These are phyloP conservation scores for Boletales sp. DNA, from an alignment of 768 basidiomycete genomes.

Conservation along the genomic window DNA sequence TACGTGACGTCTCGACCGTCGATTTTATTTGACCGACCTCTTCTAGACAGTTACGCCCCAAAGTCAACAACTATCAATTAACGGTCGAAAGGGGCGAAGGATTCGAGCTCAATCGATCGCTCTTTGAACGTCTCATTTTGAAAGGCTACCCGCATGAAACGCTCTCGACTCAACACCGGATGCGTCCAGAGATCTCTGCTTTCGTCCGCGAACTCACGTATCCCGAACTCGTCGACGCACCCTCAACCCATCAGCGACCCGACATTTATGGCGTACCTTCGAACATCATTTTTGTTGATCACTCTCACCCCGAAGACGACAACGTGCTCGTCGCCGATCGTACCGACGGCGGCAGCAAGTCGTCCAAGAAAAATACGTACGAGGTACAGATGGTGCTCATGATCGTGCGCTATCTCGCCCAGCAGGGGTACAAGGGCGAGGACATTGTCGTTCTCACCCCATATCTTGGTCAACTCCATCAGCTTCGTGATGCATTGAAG, in stretches of 20 bases:
- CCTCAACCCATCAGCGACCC: slow-evolving; percentile 43
- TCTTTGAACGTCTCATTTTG: slow-evolving; percentile 65
- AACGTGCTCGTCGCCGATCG: slow-evolving; percentile 37
- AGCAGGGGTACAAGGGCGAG: slow-evolving; percentile 63
- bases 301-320: slow-evolving; percentile 54
- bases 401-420: slow-evolving; percentile 60
- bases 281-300: slow-evolving; percentile 63
- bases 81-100: slow-evolving; percentile 70
- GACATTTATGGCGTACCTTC: slow-evolving; percentile 51
- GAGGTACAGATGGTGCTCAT: slow-evolving; percentile 64
- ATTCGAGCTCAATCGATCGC: slow-evolving; percentile 59
- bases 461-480: slow-evolving; percentile 60
- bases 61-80: slow-evolving; percentile 60
- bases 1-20: background rate
- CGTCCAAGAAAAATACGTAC: slow-evolving; percentile 58
- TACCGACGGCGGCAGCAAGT: slow-evolving; percentile 40
- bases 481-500: slow-evolving; percentile 43
- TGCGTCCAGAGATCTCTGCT: slow-evolving; percentile 68
- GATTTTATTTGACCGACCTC: background rate
- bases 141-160: slow-evolving; percentile 58
- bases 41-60: slow-evolving; percentile 63
- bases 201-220: slow-evolving; percentile 65
- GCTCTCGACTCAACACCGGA: slow-evolving; percentile 59
- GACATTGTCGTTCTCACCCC: slow-evolving; percentile 67
- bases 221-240: slow-evolving; percentile 57